Evolutionary conservation across 2,329 filamentous ascomycete genomes (phyloP).

Genomic region (Colletotrichum horii): DNA sequence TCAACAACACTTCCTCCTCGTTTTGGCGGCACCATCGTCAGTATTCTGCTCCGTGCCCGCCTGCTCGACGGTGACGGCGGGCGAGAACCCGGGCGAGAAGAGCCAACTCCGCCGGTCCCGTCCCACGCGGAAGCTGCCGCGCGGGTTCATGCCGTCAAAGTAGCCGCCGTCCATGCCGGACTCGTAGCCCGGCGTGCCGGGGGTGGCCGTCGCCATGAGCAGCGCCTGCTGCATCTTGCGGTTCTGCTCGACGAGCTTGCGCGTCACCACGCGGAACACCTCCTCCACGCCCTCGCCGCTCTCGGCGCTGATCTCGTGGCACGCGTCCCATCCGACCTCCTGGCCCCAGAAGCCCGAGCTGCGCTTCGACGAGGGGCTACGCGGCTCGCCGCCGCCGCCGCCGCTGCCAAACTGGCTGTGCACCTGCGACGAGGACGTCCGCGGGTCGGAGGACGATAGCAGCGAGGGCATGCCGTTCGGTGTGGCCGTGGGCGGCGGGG

Average conservation of each 20-base stretch:
- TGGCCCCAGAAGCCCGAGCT: slow-evolving; percentile 87
- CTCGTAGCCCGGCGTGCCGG: slow-evolving; percentile 53
- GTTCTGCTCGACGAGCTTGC: slow-evolving; percentile 69
- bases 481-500: slow-evolving; percentile 70
- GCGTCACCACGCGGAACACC: slow-evolving; percentile 78
- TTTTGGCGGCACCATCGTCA: slow-evolving; percentile 21
- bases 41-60: slow-evolving; percentile 32
- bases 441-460: slow-evolving; percentile 27
- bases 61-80: slow-evolving; percentile 54
- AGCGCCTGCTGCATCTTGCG: slow-evolving; percentile 66
- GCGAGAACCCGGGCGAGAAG: slow-evolving; percentile 59
- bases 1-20: slow-evolving; percentile 31
- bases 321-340: slow-evolving; percentile 95
- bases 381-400: slow-evolving; percentile 53
- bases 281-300: slow-evolving; percentile 96
- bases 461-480: slow-evolving; percentile 34
- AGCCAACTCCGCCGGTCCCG: slow-evolving; percentile 65
- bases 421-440: slow-evolving; percentile 14
- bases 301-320: slow-evolving; percentile 95
- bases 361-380: slow-evolving; percentile 67
- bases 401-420: slow-evolving; percentile 27
- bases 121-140: slow-evolving; percentile 62
- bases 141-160: slow-evolving; percentile 53
- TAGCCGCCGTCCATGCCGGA: slow-evolving; percentile 52
- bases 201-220: slow-evolving; percentile 57